These are phyloP conservation scores for Pistacia vera DNA, from an alignment of 345 rosid species.

Conservation along the genomic window DNA sequence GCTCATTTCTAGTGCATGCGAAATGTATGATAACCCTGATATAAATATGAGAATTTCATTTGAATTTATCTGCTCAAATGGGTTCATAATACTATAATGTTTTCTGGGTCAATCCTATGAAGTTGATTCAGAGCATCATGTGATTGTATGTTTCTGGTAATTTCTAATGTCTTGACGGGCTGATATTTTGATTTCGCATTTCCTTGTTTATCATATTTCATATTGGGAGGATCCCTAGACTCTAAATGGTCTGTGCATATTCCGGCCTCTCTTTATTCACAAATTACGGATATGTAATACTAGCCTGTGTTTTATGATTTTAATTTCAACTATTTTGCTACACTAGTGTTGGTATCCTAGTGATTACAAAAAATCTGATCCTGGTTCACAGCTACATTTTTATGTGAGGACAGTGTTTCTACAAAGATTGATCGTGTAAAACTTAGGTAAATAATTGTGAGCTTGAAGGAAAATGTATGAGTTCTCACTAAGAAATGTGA, in stretches of 20 bases:
- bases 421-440: not conserved
- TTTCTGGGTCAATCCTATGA: not conserved
- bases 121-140: too few species aligned
- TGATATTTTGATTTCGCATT: not conserved
- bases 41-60: not conserved
- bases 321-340: not conserved
- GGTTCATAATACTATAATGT: not conserved
- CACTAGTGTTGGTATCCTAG: not conserved
- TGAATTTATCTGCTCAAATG: not conserved
- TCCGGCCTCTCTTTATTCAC: not conserved
- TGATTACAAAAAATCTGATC: slow-evolving; percentile 2
- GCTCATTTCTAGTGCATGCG: not conserved
- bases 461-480: not conserved
- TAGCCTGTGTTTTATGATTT: not conserved
- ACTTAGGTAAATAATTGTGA: not conserved
- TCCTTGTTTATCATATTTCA: not conserved
- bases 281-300: not conserved
- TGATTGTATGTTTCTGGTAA: not conserved
- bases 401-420: not conserved
- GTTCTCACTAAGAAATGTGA: not conserved
- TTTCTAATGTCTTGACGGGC: not conserved
- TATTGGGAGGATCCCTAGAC: not conserved
- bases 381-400: not conserved
- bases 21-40: too few species aligned
- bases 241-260: too few species aligned